Conservation (phyloP, 2,329 filamentous ascomycete species). For the Ascocoryne sarcoides region DNA sequence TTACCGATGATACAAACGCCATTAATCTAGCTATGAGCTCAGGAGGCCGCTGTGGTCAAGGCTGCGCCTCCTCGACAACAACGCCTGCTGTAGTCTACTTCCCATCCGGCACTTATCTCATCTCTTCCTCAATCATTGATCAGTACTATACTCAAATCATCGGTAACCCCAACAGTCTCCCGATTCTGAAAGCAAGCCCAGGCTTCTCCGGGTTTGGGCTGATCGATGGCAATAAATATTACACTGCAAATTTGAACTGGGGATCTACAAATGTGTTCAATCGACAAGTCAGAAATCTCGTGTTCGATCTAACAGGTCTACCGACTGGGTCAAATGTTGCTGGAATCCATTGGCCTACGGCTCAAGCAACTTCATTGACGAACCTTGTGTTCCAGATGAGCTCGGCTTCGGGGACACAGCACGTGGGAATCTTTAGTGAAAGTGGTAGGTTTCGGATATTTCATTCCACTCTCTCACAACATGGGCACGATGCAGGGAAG, state of each 20-base stretch:
- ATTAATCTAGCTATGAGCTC: slow-evolving; percentile 53
- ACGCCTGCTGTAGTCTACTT: slow-evolving; percentile 33
- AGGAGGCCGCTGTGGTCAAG: slow-evolving; percentile 16
- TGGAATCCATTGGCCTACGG: slow-evolving; percentile 44
- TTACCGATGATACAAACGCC: slow-evolving; percentile 70
- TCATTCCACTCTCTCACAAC: slow-evolving; percentile 23
- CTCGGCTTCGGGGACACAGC: slow-evolving; percentile 34
- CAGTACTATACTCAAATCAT: slow-evolving; percentile 21
- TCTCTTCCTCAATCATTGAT: slow-evolving; percentile 18
- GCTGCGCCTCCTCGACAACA: slow-evolving; percentile 37
- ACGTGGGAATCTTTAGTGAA: slow-evolving; percentile 47
- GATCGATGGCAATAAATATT: slow-evolving; percentile 78
- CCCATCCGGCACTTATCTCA: slow-evolving; percentile 21
- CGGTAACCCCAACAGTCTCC: slow-evolving; percentile 34
- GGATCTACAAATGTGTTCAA: slow-evolving; percentile 65
- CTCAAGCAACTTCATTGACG: slow-evolving; percentile 49
- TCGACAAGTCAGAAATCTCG: slow-evolving; percentile 54
- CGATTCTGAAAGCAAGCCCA: slow-evolving; percentile 62
- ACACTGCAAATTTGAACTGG: slow-evolving; percentile 61
- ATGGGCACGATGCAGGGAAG: not conserved
- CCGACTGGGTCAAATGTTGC: slow-evolving; percentile 24
- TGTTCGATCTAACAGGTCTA: slow-evolving; percentile 45
- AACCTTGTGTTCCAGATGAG: slow-evolving; percentile 52
- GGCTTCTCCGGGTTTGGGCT: slow-evolving; percentile 76
- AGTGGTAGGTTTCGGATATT: slow-evolving; percentile 17